Evolutionary conservation across 1,284 basidiomycete species (phyloP).

Genomic region (Golubevia pallescens): DNA sequence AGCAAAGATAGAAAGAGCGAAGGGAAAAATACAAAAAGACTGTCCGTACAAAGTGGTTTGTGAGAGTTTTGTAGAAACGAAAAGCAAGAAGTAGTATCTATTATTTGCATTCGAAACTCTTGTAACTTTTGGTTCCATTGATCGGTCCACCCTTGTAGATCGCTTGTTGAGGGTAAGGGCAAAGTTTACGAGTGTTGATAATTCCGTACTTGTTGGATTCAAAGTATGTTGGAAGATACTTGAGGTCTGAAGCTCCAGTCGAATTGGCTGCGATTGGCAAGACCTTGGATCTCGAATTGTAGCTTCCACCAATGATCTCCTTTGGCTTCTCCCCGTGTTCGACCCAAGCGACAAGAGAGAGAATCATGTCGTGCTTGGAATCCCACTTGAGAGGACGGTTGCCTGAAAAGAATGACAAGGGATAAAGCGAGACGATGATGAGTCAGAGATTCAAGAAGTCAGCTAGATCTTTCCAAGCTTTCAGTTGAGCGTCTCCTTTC

Average conservation of each 20-base stretch:
- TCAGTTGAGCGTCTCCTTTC: too few species aligned
- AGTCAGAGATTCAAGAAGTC: too few species aligned
- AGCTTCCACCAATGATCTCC: slow-evolving; percentile 11
- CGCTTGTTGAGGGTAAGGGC: slow-evolving; percentile 14
- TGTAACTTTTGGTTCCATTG: slow-evolving; percentile 8
- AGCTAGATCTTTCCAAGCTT: too few species aligned
- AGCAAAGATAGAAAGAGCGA: too few species aligned
- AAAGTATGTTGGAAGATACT: slow-evolving; percentile 3
- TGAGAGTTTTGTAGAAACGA: too few species aligned
- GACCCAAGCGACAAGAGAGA: slow-evolving; percentile 18
- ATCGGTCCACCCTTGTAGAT: slow-evolving; percentile 8
- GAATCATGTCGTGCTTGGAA: slow-evolving; percentile 15
- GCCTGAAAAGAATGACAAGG: background rate
- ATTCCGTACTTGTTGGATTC: slow-evolving; percentile 10
- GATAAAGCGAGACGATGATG: too few species aligned
- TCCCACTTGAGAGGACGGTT: slow-evolving; percentile 16
- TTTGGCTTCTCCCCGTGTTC: slow-evolving; percentile 3
- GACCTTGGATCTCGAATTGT: slow-evolving; percentile 9
- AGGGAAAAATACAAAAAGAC: too few species aligned
- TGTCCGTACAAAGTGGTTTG: too few species aligned
- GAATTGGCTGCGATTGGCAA: too few species aligned
- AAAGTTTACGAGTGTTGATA: slow-evolving; percentile 15
- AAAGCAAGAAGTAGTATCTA: too few species aligned
- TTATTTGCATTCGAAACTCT: slow-evolving; percentile 9
- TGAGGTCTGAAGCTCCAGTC: background rate